Base-by-base conservation (phyloP, 148 eudicot species). In the Agrostemma githago region DNA sequence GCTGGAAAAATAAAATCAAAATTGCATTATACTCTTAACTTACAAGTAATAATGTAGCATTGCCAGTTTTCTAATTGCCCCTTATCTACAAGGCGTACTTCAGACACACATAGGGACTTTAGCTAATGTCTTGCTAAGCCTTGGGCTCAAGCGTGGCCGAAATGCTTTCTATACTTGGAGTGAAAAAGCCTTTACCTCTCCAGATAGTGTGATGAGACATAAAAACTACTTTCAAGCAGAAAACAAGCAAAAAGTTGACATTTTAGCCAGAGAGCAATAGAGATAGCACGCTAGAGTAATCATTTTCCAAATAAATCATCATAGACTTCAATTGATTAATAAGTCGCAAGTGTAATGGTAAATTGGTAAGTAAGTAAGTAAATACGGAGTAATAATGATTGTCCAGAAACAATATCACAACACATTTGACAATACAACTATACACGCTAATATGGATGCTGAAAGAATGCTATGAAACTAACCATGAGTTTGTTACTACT, bases 401-500 rank as follows among this genome's bases (percentile, higher is more conserved):
- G 14, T 63, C 6, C 42, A 34, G n/a, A 12, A 63, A 63, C 6
- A 10, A 63, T 8, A 38, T 34, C 38, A 63, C 67, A 63, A 10
- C 65, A 62, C 10, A 39, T 2, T 34, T 63, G 43, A 16, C 3
- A 37, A 65, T 9, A 16, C 44, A 16, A 74, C 3, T 16, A 64
- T 39, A 73, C 48, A 58, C 64, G 19, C 17, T n/a, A 11, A 0
- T 46, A n/a, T 51, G 21, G 10, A n/a, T 51, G 43, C 70, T 42
- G 39, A 56, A 14, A 68, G 48, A 26, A 19, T 70, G 2, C 51
- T 14, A 15, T 19, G 19, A 39, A 58, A 44, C 5, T 42, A 43
- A 14, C 6, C 56, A n/a, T 60, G 46, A 41, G 41, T 51, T 54
- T 10, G 19, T 15, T n/a, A 65, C 9, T 60, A 79, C 88, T 88